Base-by-base conservation (phyloP, 2,329 filamentous ascomycete species). In the Verticillium dahliae region DNA sequence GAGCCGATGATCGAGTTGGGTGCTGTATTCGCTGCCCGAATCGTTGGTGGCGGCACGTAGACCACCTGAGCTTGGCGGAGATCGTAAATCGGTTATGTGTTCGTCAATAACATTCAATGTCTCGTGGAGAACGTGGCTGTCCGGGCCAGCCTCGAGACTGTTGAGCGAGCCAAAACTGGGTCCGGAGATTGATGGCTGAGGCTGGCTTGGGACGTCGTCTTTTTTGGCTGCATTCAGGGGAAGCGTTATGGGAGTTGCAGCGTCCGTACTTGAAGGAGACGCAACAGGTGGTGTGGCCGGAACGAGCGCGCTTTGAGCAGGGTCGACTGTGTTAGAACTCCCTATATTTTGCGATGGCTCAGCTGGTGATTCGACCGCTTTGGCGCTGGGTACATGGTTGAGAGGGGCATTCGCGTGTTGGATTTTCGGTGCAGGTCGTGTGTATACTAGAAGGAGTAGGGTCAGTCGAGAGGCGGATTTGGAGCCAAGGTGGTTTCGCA, bases 61-160 rank as follows among this genome's bases (percentile, higher is more conserved):
- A 38, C 72, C 74, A 33, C 85, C 83, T 63, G 78, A 82, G 63
- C 75, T 80, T 5, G 80, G 77, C 6, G 83, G 77, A 18, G 82
- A 83, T 64, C 84, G 80, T 65, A 98, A 85, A 72, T 97, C 90
- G 52, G 92, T 97, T 68, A 98, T 97, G 72, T 97, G 94, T 75
- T 98, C 94, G 73, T 98, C 90, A 69, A 98, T 98, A 62, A 98
- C 94, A 70, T 92, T 97, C 59, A 98, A 78, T 0, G 94, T 97
- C 73, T 98, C 93, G 72, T 93, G 92, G 80, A 98, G 90, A 58
- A 97, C 93, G 11, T 91, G 90, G 70, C 77, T 83, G 59, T 85
- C 78, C 67, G 86, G 79, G 63, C 78, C 78, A 61, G 78, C 75
- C 61, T 52, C 45, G 13, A 52, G 45, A 18, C 73, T 74, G 57